phyloP scores from a whole-genome alignment of 2,329 filamentous ascomycete species.

The Calonectria pteridis region DNA sequence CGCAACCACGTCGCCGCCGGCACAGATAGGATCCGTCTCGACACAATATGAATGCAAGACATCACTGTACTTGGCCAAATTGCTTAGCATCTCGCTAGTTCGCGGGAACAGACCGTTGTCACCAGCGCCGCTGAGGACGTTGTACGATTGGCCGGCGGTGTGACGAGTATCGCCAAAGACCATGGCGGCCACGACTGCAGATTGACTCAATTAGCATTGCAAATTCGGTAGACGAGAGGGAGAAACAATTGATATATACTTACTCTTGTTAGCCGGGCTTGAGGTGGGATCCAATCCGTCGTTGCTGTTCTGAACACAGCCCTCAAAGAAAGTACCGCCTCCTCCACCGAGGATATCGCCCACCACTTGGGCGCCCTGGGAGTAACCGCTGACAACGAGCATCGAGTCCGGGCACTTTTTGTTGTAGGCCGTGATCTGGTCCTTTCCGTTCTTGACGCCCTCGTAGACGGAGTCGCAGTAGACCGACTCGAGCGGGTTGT shows the following conservation, averaged over 20 bases:
- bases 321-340: slow-evolving; percentile 48
- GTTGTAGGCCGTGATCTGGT: slow-evolving; percentile 55
- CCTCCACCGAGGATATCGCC: slow-evolving; percentile 52
- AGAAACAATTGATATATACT: slow-evolving; percentile 25
- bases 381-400: slow-evolving; percentile 57
- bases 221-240: neutral
- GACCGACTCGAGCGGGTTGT: slow-evolving; percentile 43
- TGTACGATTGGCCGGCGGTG: slow-evolving; percentile 51
- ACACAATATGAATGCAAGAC: slow-evolving; percentile 52
- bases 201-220: neutral
- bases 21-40: slow-evolving; percentile 55
- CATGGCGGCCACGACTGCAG: slow-evolving; percentile 47
- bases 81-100: slow-evolving; percentile 43
- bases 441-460: slow-evolving; percentile 50
- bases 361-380: slow-evolving; percentile 55
- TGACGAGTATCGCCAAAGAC: slow-evolving; percentile 52
- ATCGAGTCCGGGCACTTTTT: slow-evolving; percentile 54
- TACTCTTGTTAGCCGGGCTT: slow-evolving; percentile 50
- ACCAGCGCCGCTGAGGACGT: slow-evolving; percentile 45
- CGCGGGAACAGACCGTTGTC: slow-evolving; percentile 47
- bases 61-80: slow-evolving; percentile 43
- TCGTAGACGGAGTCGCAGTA: slow-evolving; percentile 54
- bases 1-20: slow-evolving; percentile 47
- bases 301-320: slow-evolving; percentile 43
- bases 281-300: slow-evolving; percentile 43